A percentile compares a stretch with the other conserved stretches of the same genome.
Conservation (phyloP, 495 filamentous ascomycete genomes). For the Tuber microsphaerosporum region DNA sequence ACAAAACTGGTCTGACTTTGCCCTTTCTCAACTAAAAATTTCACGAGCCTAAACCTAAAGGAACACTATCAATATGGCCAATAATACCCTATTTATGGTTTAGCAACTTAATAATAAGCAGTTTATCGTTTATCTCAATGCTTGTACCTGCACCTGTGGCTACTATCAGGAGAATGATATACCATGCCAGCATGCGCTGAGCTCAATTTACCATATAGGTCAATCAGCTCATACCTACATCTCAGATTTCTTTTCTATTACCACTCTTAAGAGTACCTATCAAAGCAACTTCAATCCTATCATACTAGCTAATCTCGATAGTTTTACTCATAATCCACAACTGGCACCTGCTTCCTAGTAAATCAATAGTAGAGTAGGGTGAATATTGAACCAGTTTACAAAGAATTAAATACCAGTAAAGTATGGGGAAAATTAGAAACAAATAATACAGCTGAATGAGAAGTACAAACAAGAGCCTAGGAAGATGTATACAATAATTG, state of each 20-base stretch:
- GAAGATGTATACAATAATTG: too few relatives aligned
- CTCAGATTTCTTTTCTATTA: background rate
- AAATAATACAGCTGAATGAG: too few relatives aligned
- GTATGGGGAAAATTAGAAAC: too few relatives aligned
- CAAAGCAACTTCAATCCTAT: background rate
- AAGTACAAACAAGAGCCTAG: too few relatives aligned
- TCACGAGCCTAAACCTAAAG: background rate
- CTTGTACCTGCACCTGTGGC: background rate
- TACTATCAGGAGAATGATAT: background rate
- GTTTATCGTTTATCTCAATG: background rate
- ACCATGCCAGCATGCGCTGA: background rate
- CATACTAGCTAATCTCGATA: background rate
- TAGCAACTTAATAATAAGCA: too few relatives aligned
- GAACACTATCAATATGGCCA: too few relatives aligned
- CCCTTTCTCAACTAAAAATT: conserved; percentile 6
- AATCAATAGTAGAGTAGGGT: too few relatives aligned
- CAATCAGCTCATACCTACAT: background rate
- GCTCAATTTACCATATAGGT: background rate
- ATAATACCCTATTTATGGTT: too few relatives aligned
- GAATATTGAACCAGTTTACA: too few relatives aligned
- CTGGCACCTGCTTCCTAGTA: background rate
- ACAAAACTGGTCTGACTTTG: background rate
- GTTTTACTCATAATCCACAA: background rate
- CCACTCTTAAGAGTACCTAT: background rate
- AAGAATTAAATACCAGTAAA: too few relatives aligned